Percentiles rank a stretch among this genome's conserved stretches.
phyloP scores from a whole-genome alignment of 371 early-diverging fungal species.

The Phascolomyces articulosus region DNA sequence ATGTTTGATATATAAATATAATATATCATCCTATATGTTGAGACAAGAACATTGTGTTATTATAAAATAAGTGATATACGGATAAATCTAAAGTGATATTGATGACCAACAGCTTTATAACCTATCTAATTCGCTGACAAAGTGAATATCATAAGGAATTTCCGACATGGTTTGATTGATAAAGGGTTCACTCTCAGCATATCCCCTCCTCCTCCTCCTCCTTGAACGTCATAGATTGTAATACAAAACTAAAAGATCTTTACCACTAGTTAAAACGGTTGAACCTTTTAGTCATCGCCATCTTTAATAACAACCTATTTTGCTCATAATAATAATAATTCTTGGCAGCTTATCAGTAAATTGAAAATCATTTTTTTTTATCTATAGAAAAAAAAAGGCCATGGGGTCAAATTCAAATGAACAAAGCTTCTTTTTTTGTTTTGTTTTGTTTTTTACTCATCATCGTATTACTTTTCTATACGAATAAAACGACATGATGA shows the following conservation, averaged over 20 bases:
- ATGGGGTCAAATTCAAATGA: too few relatives aligned
- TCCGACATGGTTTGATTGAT: neutral
- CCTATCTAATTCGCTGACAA: neutral
- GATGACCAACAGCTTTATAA: neutral
- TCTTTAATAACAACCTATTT: neutral
- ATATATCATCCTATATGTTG: too few relatives aligned
- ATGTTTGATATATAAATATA: too few relatives aligned
- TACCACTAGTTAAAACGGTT: slow-evolving; percentile 1
- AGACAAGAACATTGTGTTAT: too few relatives aligned
- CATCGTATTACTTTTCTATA: too few relatives aligned
- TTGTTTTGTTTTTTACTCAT: too few relatives aligned
- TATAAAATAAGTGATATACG: neutral
- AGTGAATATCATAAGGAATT: neutral
- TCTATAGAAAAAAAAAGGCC: neutral
- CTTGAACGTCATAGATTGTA: neutral
- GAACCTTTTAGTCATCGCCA: slow-evolving; percentile 4
- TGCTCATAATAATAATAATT: neutral
- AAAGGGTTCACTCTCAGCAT: neutral
- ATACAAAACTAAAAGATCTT: neutral
- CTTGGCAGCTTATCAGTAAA: neutral
- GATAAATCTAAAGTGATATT: neutral
- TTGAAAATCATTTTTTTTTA: neutral
- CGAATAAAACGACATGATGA: too few relatives aligned
- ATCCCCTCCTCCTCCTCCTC: neutral
- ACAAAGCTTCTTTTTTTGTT: too few relatives aligned